Evolutionary conservation across 2,329 filamentous ascomycete species (phyloP).

Genomic region (Davidsoniella eucalypti): DNA sequence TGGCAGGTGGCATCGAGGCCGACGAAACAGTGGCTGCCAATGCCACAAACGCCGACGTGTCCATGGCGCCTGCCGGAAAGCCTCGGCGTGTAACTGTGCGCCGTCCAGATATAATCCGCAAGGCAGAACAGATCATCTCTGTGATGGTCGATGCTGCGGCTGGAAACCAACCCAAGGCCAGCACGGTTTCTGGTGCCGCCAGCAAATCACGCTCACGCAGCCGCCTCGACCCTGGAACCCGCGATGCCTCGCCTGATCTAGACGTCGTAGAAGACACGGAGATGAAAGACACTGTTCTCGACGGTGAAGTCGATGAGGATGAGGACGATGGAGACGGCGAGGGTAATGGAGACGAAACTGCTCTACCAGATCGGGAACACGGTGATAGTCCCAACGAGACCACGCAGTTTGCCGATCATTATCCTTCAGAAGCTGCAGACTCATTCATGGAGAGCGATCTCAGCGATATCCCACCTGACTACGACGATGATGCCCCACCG

Average conservation of each 20-base stretch:
- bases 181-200: neutral
- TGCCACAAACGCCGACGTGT: neutral
- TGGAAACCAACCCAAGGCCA: neutral
- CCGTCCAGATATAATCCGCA: constrained; percentile 41
- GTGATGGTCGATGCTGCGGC: neutral
- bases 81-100: constrained; percentile 30
- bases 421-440: constrained; percentile 16
- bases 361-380: constrained; percentile 16
- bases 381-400: constrained; percentile 19
- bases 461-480: constrained; percentile 44
- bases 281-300: constrained; percentile 27
- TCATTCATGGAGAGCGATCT: constrained; percentile 55
- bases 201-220: constrained; percentile 2
- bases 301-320: constrained; percentile 15
- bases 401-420: constrained; percentile 17
- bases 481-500: constrained; percentile 39
- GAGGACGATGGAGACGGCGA: constrained; percentile 17
- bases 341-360: constrained; percentile 12
- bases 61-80: constrained; percentile 15
- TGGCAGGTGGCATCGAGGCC: constrained; percentile 18
- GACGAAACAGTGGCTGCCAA: constrained; percentile 3
- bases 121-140: constrained; percentile 40
- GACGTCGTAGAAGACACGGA: constrained; percentile 25
- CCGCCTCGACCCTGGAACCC: neutral
- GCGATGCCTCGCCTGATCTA: constrained; percentile 11